These are phyloP conservation scores for Globisporangium perplexum DNA, from an alignment of 352 stramenopile genomes.

Conservation along the genomic window DNA sequence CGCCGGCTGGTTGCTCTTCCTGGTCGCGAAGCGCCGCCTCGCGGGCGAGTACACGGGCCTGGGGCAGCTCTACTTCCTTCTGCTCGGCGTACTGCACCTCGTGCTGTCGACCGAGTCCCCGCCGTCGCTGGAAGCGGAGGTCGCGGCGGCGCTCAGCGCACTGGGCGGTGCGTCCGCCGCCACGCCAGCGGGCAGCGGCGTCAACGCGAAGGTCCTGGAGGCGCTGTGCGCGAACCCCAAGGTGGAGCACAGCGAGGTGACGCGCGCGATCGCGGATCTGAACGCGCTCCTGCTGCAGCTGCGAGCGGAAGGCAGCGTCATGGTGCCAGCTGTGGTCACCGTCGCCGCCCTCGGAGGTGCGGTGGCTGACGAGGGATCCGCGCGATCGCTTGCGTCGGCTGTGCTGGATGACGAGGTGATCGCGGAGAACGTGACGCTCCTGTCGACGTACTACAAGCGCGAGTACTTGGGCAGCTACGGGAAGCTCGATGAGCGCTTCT, in stretches of 20 bases:
- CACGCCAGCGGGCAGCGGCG: constrained; percentile 9
- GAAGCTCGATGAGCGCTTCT: constrained; percentile 59
- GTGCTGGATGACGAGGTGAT: constrained; percentile 35
- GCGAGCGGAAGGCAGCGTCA: constrained; percentile 14
- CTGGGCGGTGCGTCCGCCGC: constrained; percentile 25
- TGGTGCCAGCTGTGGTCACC: constrained; percentile 10
- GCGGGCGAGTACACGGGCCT: constrained; percentile 44
- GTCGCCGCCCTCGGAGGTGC: neutral
- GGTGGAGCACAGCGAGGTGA: constrained; percentile 41
- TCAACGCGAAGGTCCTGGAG: constrained; percentile 30
- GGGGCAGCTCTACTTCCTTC: constrained; percentile 66
- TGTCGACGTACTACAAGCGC: constrained; percentile 33
- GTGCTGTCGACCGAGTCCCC: constrained; percentile 33
- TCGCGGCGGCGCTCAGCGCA: constrained; percentile 68
- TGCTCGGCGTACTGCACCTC: constrained; percentile 70
- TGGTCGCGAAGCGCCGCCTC: constrained; percentile 48
- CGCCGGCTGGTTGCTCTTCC: constrained; percentile 70
- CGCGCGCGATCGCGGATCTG: constrained; percentile 30
- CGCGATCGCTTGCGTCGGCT: constrained; percentile 15
- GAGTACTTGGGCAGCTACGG: constrained; percentile 43
- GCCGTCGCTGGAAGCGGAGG: constrained; percentile 68
- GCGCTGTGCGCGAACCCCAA: constrained; percentile 39
- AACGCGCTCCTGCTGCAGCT: constrained; percentile 36
- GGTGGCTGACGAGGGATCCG: neutral
- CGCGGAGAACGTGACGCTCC: constrained; percentile 26